Conservation (phyloP, 257 asterid species). For the Plantago ovata region DNA sequence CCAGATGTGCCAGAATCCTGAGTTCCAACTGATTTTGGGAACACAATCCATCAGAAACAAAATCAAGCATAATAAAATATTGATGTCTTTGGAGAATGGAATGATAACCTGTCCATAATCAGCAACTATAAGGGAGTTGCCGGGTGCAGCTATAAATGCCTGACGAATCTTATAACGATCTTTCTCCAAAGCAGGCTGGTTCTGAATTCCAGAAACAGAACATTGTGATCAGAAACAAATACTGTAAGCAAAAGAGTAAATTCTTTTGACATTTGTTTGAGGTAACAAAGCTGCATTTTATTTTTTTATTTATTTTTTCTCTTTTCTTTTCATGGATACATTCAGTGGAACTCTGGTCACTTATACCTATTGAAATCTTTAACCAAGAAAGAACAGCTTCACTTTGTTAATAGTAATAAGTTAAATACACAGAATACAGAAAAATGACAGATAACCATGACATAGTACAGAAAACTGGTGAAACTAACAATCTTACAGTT, state of each 20-base stretch:
- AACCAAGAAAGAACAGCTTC: too few relatives aligned
- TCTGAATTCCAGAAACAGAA: slow-evolving; percentile 40
- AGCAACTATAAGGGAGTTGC: slow-evolving; percentile 87
- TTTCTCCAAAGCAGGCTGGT: slow-evolving; percentile 97
- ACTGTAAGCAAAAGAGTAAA: not conserved
- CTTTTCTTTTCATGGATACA: too few relatives aligned
- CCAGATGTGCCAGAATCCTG: slow-evolving; percentile 96
- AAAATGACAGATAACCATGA: too few relatives aligned
- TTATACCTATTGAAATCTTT: too few relatives aligned
- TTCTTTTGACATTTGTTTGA: too few relatives aligned
- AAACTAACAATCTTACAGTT: too few relatives aligned
- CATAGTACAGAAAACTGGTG: too few relatives aligned
- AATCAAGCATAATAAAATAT: slow-evolving; percentile 10
- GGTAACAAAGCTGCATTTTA: too few relatives aligned
- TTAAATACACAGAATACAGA: too few relatives aligned
- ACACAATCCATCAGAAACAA: slow-evolving; percentile 19
- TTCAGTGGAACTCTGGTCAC: too few relatives aligned
- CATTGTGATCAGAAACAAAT: slow-evolving; percentile 13
- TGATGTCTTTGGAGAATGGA: not conserved
- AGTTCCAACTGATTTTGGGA: slow-evolving; percentile 75
- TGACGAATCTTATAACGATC: slow-evolving; percentile 96
- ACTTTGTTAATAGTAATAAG: too few relatives aligned
- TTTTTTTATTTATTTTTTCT: too few relatives aligned
- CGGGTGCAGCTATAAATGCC: slow-evolving; percentile 89
- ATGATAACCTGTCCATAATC: slow-evolving; percentile 88